Percentiles rank a stretch among this genome's conserved stretches.
These are phyloP conservation scores for Kluyveromyces sp. DNA, from an alignment of 1,139 yeast species.

Conservation along the genomic window DNA sequence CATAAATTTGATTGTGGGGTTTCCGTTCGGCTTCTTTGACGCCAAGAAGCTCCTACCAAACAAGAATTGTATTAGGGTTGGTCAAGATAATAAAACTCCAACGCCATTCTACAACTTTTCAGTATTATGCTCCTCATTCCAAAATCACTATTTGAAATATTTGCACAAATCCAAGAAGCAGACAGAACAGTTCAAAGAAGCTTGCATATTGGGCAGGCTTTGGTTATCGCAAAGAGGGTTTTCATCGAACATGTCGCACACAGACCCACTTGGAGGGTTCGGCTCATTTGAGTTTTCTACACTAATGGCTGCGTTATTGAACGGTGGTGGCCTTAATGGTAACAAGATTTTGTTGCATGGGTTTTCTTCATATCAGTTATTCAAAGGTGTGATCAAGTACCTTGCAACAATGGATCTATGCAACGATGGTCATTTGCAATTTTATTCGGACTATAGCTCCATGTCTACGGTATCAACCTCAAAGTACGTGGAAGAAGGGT, in stretches of 20 bases:
- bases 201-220: slow-evolving; percentile 76
- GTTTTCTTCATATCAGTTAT: slow-evolving; percentile 84
- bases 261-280: slow-evolving; percentile 60
- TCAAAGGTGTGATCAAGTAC: slow-evolving; percentile 78
- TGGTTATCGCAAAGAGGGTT: slow-evolving; percentile 90
- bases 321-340: slow-evolving; percentile 78
- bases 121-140: slow-evolving; percentile 59
- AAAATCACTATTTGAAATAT: slow-evolving; percentile 64
- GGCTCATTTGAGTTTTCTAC: slow-evolving; percentile 88
- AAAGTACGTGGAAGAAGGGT: slow-evolving; percentile 53
- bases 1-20: slow-evolving; percentile 64
- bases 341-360: slow-evolving; percentile 76
- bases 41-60: slow-evolving; percentile 70
- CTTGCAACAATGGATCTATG: slow-evolving; percentile 70
- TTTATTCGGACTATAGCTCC: slow-evolving; percentile 41
- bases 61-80: slow-evolving; percentile 71
- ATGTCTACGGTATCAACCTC: slow-evolving; percentile 40
- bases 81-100: slow-evolving; percentile 43
- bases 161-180: slow-evolving; percentile 69
- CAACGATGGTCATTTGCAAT: slow-evolving; percentile 56
- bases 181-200: slow-evolving; percentile 82
- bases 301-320: slow-evolving; percentile 69
- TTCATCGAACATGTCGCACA: slow-evolving; percentile 48
- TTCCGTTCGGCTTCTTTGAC: slow-evolving; percentile 67
- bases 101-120: slow-evolving; percentile 76